Percentiles rank a stretch among this genome's conserved stretches.
These are phyloP conservation scores for Quercus ilex DNA, from an alignment of 306 rosid genomes.

Conservation along the genomic window DNA sequence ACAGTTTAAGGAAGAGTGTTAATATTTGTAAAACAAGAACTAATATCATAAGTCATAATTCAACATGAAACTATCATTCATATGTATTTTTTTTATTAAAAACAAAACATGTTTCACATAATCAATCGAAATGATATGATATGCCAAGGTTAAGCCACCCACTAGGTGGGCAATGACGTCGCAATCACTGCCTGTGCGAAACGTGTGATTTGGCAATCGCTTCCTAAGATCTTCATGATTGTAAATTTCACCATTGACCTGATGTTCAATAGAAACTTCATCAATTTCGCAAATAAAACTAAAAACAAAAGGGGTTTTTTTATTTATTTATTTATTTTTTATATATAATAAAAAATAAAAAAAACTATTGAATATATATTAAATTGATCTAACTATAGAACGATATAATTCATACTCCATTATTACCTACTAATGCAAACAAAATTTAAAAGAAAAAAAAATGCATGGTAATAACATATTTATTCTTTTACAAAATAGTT, in stretches of 20 bases:
- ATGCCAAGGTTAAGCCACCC: constrained; percentile 8
- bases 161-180: constrained; percentile 96
- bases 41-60: no score
- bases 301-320: not conserved
- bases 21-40: not conserved
- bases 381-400: not conserved
- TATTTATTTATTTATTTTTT: no score
- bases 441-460: no score
- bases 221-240: constrained; percentile 86
- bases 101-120: not conserved
- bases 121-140: not conserved
- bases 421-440: no score
- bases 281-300: constrained; percentile 1
- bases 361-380: not conserved
- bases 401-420: not conserved
- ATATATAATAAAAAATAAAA: not conserved
- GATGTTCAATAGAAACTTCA: constrained; percentile 14
- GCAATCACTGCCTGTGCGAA: constrained; percentile 89
- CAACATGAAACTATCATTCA: no score
- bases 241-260: constrained; percentile 97
- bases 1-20: not conserved
- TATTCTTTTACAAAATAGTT: no score
- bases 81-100: not conserved
- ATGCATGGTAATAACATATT: no score
- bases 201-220: constrained; percentile 62